These are phyloP conservation scores for Phytopythium montanum DNA, from an alignment of 352 stramenopile genomes.

Conservation along the genomic window DNA sequence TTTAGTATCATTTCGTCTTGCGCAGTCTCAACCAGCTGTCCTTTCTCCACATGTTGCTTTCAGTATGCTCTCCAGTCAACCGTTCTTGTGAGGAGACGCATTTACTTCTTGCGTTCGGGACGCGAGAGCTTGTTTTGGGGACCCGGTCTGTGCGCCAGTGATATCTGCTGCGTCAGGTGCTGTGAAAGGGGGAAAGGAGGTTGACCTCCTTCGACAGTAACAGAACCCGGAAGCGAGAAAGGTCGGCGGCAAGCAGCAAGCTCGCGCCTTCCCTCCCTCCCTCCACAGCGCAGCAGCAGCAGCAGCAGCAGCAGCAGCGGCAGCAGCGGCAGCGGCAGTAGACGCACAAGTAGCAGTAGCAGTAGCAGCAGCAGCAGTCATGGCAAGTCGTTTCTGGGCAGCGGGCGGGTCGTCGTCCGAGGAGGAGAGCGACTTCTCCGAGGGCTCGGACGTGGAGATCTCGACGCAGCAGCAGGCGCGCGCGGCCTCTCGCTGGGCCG, in stretches of 20 bases:
- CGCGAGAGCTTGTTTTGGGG: neutral
- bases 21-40: neutral
- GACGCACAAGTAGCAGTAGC: neutral
- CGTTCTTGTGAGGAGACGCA: neutral
- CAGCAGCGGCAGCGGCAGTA: slow-evolving; percentile 16
- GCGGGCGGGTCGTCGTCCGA: slow-evolving; percentile 74
- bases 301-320: neutral
- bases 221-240: slow-evolving; percentile 6
- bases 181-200: neutral
- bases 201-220: neutral
- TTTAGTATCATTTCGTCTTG: no score
- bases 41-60: neutral
- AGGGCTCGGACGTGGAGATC: slow-evolving; percentile 73
- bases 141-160: slow-evolving; percentile 7
- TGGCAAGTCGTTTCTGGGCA: slow-evolving; percentile 82
- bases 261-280: neutral
- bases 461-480: slow-evolving; percentile 69
- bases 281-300: neutral
- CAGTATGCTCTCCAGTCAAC: neutral
- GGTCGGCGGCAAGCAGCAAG: neutral
- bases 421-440: slow-evolving; percentile 73
- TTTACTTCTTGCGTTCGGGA: neutral
- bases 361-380: slow-evolving; percentile 27
- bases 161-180: neutral
- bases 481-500: slow-evolving; percentile 71